Base-by-base conservation (phyloP, 768 basidiomycete genomes). In the Suillus weaverae region DNA sequence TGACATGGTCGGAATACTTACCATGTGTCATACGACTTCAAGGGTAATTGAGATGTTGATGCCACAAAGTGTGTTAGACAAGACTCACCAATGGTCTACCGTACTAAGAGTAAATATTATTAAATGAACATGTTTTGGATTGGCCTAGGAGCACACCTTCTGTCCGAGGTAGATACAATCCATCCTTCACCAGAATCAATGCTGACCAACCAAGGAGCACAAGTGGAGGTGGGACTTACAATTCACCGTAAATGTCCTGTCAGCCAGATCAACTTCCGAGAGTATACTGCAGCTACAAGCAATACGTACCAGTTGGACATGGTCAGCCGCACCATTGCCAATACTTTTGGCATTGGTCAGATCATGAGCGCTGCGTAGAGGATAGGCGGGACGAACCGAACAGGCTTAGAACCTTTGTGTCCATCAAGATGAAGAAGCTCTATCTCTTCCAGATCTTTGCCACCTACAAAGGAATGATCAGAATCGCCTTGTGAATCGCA, bases 121-220 rank as follows among this genome's bases (percentile, higher is more conserved):
- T 62, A n/a, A 41, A 65, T 18, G 30, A 16, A 10, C 26, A 5
- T 51, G 8, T 38, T n/a, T 32, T 7, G 2, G n/a, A 18, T 35
- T 54, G 33, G 41, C 8, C 26, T 57, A 61, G 56, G 8, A 54
- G n/a, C 79, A 20, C 44, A 89, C 90, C 86, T 98, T 98, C 77
- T 98, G 95, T 5, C 94, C 90, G 26, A 98, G 86, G 74, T 99
- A 98, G 67, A 99, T 93, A 86, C 91, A 95, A 80, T 97, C 95
- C 91, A 97, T 90, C 57, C 91, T 92, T 70, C 2, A 62, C 36
- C 10, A 26, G 1, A 64, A 33, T 67, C 39, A 64, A 32, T 43
- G 39, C 41, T 16, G 22, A 54, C 36, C 5, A 39, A 41, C 6
- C 8, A 39, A 33, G 22, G 8, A 60, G 0, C 0, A 48, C 38